A percentile compares a stretch with the other conserved stretches of the same genome.
Conservation (phyloP, 2,329 filamentous ascomycete genomes). For the Microcyclospora tardicrescens region DNA sequence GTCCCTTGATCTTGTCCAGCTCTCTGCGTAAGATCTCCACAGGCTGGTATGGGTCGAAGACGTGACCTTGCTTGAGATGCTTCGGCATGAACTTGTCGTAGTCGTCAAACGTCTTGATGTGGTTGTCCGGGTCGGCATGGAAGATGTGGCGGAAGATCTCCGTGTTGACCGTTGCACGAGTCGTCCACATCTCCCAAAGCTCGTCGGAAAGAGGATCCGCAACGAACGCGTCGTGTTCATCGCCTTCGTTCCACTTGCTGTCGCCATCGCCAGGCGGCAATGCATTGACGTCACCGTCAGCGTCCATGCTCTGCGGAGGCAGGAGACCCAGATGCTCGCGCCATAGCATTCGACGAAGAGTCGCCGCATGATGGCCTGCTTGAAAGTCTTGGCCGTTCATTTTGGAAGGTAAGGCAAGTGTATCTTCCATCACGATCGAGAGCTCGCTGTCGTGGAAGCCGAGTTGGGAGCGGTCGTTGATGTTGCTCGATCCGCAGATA, state of each 20-base stretch:
- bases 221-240: conserved; percentile 47
- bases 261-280: conserved; percentile 55
- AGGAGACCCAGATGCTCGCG: conserved; percentile 80
- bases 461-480: conserved; percentile 82
- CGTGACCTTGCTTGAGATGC: conserved; percentile 61
- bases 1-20: conserved; percentile 63
- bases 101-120: conserved; percentile 78
- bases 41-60: conserved; percentile 69
- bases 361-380: conserved; percentile 70
- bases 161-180: conserved; percentile 57
- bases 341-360: conserved; percentile 71
- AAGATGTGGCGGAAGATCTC: conserved; percentile 66
- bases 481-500: conserved; percentile 55
- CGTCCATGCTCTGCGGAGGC: conserved; percentile 55
- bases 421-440: conserved; percentile 80
- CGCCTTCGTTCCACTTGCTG: conserved; percentile 64
- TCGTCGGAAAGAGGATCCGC: conserved; percentile 46
- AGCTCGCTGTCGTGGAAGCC: conserved; percentile 87
- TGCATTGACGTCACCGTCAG: conserved; percentile 58
- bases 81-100: conserved; percentile 67
- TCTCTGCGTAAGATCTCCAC: conserved; percentile 60
- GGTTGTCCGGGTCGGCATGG: conserved; percentile 79
- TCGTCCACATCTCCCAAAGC: conserved; percentile 54
- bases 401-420: conserved; percentile 50
- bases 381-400: conserved; percentile 71